Conservation (phyloP, 2,329 filamentous ascomycete species). For the Kalmusia sp. region DNA sequence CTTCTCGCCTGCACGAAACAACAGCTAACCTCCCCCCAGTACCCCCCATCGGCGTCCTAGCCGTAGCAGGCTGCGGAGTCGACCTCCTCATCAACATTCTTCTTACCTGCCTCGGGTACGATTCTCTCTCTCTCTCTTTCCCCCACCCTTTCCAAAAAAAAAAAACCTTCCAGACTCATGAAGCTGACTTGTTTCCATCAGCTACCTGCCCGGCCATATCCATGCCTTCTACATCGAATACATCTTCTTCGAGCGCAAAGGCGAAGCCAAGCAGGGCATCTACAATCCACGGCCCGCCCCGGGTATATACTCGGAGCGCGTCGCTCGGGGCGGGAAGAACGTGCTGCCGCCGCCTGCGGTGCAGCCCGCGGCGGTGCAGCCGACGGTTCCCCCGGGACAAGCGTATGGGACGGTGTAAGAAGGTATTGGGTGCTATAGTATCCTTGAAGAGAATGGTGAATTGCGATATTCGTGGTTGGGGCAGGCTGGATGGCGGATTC, state of each 20-base stretch:
- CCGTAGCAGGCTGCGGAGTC: constrained; percentile 57
- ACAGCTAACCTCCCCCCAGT: constrained; percentile 35
- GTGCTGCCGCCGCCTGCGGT: constrained; percentile 16
- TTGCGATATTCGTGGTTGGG: no score
- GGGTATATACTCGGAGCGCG: constrained; percentile 73
- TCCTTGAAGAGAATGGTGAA: no score
- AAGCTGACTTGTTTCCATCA: no score
- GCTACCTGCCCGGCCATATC: constrained; percentile 79
- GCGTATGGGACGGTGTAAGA: not conserved
- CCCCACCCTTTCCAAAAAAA: constrained; percentile 1
- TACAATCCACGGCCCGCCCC: constrained; percentile 64
- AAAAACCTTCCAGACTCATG: no score
- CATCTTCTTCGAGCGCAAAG: constrained; percentile 78
- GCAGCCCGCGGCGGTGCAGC: not conserved
- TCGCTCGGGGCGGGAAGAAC: constrained; percentile 70
- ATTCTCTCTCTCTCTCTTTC: not conserved
- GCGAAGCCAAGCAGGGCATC: constrained; percentile 66
- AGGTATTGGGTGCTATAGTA: no score
- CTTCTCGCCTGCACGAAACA: not conserved
- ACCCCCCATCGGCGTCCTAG: constrained; percentile 57
- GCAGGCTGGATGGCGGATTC: no score
- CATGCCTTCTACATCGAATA: constrained; percentile 84
- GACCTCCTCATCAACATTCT: constrained; percentile 58
- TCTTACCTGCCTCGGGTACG: constrained; percentile 54
- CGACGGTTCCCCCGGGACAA: not conserved